Evolutionary conservation across 2,329 filamentous ascomycete species (phyloP), one percentile per base, ranked within the genome.

Genomic region (Ophiostoma angusticollis): DNA sequence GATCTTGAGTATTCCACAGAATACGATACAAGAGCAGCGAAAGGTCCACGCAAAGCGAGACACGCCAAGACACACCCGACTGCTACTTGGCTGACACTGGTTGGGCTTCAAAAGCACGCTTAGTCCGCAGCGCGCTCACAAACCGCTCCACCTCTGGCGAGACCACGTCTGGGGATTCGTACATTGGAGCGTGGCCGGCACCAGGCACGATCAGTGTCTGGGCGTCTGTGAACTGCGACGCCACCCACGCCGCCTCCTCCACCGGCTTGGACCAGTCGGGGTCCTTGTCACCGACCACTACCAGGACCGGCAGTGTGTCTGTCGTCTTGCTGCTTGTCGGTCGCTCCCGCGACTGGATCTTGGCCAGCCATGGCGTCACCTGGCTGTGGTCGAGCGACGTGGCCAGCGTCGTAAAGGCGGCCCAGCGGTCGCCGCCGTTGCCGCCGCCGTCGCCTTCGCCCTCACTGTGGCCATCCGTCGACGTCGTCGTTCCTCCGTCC

Each of bases 221-320:
- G 11, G 39, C 35, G 5, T 18, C 13, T 6, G 6, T 36, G 35
- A 50, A 50, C 18, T 46, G 34, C 14, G 36, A 31, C 9, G 45
- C 45, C 13, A 49, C 42, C 48, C 48, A 50, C 16, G 16, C 30
- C n/a, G 48, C 48, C 41, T 50, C 48, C 25, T 32, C 44, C 14
- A 43, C 5, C 6, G 48, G 48, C 17, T 44, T 28, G 21, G 19
- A 31, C 45, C 45, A 50, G 44, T 50, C 48, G 6, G 48, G 48
- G 41, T 50, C 48, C 23, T 42, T 37, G 29, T 45, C 45, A 33
- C 48, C 48, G 11, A 50, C 33, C 11, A 50, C 48, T 7, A 49
- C 45, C 8, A 50, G 47, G 13, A 41, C 45, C 22, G 45, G 43
- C 29, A 36, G n/a, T 18, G 3, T 3, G 4, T 25, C 23, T 12